Evolutionary conservation across 1,284 basidiomycete genomes (phyloP), one percentile per base, ranked within the genome.

Genomic region (Ceratobasidium sp.): DNA sequence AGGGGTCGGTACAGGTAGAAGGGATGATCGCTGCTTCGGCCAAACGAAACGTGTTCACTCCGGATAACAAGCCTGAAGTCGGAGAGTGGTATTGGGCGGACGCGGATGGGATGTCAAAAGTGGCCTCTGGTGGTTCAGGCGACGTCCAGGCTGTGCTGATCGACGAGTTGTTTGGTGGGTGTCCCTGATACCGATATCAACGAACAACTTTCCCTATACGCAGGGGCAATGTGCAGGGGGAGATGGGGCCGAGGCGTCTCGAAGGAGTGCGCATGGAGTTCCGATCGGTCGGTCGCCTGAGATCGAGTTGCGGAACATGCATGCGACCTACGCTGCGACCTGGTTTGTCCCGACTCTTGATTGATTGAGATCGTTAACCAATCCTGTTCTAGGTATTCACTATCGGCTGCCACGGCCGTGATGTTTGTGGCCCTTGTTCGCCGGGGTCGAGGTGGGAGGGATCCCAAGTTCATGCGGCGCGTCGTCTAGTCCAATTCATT

Each of bases 61-160:
- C 96, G 2, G 89, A 94, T 62, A 99, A 99, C 81, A 86, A 89
- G 71, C 92, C 94, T 0, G 86, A 89, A 54, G 87, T 89, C 76
- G 91, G 92, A 24, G 86, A 90, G 80, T 99, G 97, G 96, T 96
- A 94, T 79, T 98, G 96, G 91, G 89, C 90, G 34, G 94, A 98
- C 80, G 86, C 96, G 1, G 85, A 88, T 19, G 87, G 89, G 39
- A 96, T 99, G 89, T 90, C 93, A 1, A 86, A 91, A 69, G 88
- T 88, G 79, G 89, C 89, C n/a, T 93, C 93, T 6, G 93, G 93
- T 1, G 87, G 89, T 76, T 80, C 83, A 13, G 86, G 86, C 22
- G 85, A 86, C 65, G 89, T 96, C 0, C 93, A 96, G 80, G 92
- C 94, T 39, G 94, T 98, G 0, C 88, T 94, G 77, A 83, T 98